These are phyloP conservation scores for Mortierella sp. DNA, from an alignment of 371 early-diverging fungal genomes.

Conservation along the genomic window DNA sequence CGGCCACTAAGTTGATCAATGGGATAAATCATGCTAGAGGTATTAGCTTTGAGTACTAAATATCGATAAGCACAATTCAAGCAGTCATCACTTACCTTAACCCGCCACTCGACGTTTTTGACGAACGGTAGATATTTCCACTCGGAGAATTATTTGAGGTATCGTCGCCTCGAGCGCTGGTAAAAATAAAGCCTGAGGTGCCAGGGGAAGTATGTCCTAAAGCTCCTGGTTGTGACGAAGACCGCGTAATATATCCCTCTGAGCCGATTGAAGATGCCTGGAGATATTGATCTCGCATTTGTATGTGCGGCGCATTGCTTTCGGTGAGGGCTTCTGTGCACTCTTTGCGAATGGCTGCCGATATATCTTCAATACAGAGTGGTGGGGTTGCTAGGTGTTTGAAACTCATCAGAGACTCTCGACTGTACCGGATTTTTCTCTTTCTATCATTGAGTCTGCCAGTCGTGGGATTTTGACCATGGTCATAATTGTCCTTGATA, in stretches of 20 bases:
- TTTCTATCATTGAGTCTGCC: neutral
- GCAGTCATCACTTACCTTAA: neutral
- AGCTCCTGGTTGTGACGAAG: no score
- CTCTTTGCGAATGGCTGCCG: neutral
- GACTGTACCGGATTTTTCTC: conserved; percentile 11
- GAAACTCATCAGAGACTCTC: conserved; percentile 31
- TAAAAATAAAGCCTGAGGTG: no score
- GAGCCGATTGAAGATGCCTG: no score
- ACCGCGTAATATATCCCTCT: no score
- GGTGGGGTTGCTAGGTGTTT: conserved; percentile 2
- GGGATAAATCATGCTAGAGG: neutral
- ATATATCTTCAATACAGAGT: neutral
- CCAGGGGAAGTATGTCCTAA: no score
- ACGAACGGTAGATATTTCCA: neutral
- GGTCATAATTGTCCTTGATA: neutral
- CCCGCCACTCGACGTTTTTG: neutral
- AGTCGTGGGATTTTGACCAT: neutral
- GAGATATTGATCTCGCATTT: no score
- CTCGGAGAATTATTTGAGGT: neutral
- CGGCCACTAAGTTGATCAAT: conserved; percentile 5
- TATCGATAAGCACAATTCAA: neutral
- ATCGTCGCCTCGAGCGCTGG: no score
- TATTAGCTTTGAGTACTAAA: neutral
- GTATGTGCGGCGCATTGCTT: neutral
- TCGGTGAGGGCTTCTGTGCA: neutral